Percentiles rank a stretch among this genome's conserved stretches.
Conservation (phyloP, 495 filamentous ascomycete species). For the Pseudomonodictys pantanalensis region DNA sequence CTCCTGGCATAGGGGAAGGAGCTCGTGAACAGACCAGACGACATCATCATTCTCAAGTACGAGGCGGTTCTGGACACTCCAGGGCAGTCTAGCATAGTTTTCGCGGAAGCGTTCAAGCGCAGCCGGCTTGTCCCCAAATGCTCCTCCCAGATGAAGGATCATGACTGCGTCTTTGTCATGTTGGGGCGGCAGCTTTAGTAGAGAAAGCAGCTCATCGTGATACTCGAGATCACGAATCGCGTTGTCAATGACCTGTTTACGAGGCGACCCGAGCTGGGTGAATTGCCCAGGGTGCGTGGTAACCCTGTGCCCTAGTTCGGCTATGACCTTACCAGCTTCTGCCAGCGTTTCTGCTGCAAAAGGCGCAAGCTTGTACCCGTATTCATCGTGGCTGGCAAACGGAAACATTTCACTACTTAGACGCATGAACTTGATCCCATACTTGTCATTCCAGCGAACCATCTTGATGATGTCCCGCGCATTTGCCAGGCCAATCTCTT, state of each 20-base stretch:
- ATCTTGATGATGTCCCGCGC: conserved; percentile 80
- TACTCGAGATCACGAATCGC: conserved; percentile 83
- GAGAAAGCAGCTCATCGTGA: conserved; percentile 78
- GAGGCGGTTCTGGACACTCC: conserved; percentile 71
- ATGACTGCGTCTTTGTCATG: conserved; percentile 85
- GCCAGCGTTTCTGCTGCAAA: conserved; percentile 79
- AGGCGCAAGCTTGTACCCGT: conserved; percentile 82
- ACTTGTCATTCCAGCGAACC: conserved; percentile 89
- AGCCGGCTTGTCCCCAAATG: conserved; percentile 82
- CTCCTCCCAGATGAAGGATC: conserved; percentile 92
- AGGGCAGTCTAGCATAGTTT: conserved; percentile 66
- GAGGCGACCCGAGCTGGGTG: conserved; percentile 83
- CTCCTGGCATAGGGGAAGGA: conserved; percentile 88
- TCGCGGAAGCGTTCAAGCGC: conserved; percentile 77
- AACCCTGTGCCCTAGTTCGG: conserved; percentile 77
- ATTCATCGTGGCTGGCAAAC: conserved; percentile 82
- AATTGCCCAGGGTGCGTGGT: conserved; percentile 92
- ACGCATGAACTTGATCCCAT: conserved; percentile 88
- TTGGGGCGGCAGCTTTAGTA: conserved; percentile 76
- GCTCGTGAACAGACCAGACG: conserved; percentile 82
- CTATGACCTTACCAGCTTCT: conserved; percentile 73
- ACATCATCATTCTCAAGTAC: conserved; percentile 97
- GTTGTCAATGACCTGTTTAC: conserved; percentile 67
- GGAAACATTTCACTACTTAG: conserved; percentile 96
- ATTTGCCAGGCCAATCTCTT: conserved; percentile 77